A percentile compares a stretch with the other conserved stretches of the same genome.
These are phyloP conservation scores for Fraxinus velutina DNA, from an alignment of 305 asterid species.

Conservation along the genomic window DNA sequence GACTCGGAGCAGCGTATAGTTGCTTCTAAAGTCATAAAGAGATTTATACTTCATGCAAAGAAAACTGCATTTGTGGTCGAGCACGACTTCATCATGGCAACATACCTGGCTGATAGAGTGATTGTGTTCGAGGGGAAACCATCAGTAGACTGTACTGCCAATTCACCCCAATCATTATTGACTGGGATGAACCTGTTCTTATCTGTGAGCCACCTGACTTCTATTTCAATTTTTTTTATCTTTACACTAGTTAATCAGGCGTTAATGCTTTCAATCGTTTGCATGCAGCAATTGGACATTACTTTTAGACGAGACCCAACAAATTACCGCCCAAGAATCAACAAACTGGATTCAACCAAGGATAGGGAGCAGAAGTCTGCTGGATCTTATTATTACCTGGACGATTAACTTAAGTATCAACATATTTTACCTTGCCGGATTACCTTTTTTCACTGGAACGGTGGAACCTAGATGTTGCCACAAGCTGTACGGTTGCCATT, in stretches of 20 bases:
- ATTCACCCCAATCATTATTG: conserved; percentile 86
- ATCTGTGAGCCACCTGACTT: conserved; percentile 53
- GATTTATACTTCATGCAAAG: conserved; percentile 93
- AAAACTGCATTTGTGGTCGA: conserved; percentile 91
- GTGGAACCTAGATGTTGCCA: conserved; percentile 29
- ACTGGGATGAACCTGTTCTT: conserved; percentile 96
- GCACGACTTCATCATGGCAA: conserved; percentile 98
- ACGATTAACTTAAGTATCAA: conserved; percentile 43
- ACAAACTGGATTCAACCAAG: conserved; percentile 83
- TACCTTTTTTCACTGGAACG: conserved; percentile 16
- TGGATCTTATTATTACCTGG: conserved; percentile 84
- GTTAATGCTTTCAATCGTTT: conserved; percentile 16
- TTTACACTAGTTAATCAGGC: not conserved
- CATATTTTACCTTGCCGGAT: conserved; percentile 8
- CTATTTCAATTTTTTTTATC: not conserved
- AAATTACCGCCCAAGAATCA: conserved; percentile 83
- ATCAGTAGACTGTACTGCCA: conserved; percentile 80
- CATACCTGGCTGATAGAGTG: conserved; percentile 95
- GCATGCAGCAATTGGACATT: conserved; percentile 79
- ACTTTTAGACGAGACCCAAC: conserved; percentile 95
- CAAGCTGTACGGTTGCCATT: conserved; percentile 6
- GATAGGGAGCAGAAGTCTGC: conserved; percentile 90
- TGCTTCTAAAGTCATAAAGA: conserved; percentile 90
- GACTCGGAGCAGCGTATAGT: conserved; percentile 97
- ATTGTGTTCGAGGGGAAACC: conserved; percentile 88